Evolutionary conservation across 2,329 filamentous ascomycete species (phyloP).

Genomic region (Endoconidiophora polonica): DNA sequence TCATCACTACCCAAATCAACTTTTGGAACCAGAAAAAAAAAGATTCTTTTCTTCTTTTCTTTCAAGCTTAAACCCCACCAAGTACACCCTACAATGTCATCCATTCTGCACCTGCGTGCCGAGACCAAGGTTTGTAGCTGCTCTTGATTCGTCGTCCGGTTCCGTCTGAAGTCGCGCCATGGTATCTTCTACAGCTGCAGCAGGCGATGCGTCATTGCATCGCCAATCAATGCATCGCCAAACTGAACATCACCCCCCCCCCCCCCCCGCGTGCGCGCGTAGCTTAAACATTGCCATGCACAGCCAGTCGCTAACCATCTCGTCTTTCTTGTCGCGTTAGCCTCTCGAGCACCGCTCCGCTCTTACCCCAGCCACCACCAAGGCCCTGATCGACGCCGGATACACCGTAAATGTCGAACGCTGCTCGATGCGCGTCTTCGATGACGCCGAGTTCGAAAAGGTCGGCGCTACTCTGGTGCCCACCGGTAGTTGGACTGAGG

Average conservation of each 20-base stretch:
- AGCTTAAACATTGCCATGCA: slow-evolving; percentile 15
- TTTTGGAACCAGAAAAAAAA: not conserved
- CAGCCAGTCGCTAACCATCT: not conserved
- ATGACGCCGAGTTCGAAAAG: slow-evolving; percentile 41
- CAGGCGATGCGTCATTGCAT: not conserved
- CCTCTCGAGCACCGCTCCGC: slow-evolving; percentile 36
- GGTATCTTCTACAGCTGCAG: no score
- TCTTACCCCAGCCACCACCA: slow-evolving; percentile 23
- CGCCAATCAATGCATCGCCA: no score
- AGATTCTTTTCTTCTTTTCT: slow-evolving; percentile 3
- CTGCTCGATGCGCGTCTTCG: slow-evolving; percentile 46
- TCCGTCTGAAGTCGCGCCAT: no score
- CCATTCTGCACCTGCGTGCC: slow-evolving; percentile 30
- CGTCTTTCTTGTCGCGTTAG: slow-evolving; percentile 14
- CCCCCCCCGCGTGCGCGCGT: no score
- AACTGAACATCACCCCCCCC: no score
- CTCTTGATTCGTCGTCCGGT: no score
- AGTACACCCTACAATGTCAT: slow-evolving; percentile 14
- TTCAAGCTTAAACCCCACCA: not conserved
- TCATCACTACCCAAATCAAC: no score
- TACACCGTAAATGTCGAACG: slow-evolving; percentile 52
- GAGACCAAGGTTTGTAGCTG: slow-evolving; percentile 27
- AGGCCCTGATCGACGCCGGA: slow-evolving; percentile 44
- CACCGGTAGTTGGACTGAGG: slow-evolving; percentile 50
- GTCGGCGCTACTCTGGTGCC: slow-evolving; percentile 50